Evolutionary conservation across 2,329 filamentous ascomycete species (phyloP), one percentile per base, ranked within the genome.

Genomic region (Salinomyces thailandicus): DNA sequence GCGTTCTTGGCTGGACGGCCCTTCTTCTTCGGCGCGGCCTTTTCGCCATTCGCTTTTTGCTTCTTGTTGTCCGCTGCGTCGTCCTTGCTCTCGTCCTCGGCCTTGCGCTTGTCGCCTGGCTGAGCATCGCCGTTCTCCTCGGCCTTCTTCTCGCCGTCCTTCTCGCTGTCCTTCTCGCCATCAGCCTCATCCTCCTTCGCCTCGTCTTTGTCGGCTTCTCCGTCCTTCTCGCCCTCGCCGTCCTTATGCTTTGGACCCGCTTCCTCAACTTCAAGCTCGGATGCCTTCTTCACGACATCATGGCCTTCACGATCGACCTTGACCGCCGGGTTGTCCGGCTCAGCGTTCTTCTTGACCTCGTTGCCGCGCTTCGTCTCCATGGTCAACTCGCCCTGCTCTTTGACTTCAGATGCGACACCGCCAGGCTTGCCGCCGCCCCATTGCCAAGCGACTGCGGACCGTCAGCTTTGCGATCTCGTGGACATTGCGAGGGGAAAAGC

Each of bases 211-310:
- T 46, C 32, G 29, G 49, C 38, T 17, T 44, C 44, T 30, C 42
- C 41, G 18, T 47, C 39, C 17, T 45, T 37, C 33, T 52, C 50
- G 11, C 42, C 42, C 24, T 45, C 33, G 33, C 52, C 57, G 18
- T 62, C 57, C 36, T 64, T 60, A 41, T 62, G 55, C 38, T 64
- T 56, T 18, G 58, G 52, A 20, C 49, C 58, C 42, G 65, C 64
- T 47, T 69, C 53, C 38, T 77, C 72, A 20, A 79, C 62, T 3
- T 69, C 66, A 18, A 79, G 60, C 58, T 80, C 76, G 29, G 66
- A 71, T 9, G 75, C 72, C 43, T 66, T 67, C 62, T 80, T 79
- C 35, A 78, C 74, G 14, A 79, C 75, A 53, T 80, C 75, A 48
- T 79, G 77, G 32, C 76, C 75, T 11, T 66, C 62, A 31, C 74